These are phyloP conservation scores for Fennellomyces sp. DNA, from an alignment of 371 early-diverging fungal species.

Conservation along the genomic window DNA sequence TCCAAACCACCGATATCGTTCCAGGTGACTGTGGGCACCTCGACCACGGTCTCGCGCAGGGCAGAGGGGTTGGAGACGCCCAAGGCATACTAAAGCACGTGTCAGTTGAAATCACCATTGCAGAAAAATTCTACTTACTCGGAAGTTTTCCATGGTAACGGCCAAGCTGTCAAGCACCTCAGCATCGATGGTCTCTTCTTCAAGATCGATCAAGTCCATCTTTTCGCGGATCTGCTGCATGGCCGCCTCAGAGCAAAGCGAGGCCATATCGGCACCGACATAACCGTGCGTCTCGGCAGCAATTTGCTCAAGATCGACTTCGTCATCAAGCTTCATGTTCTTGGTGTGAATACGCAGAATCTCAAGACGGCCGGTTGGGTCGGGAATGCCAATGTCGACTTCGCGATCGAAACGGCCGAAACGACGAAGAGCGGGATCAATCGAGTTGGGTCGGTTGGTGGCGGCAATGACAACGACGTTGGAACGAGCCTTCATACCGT, in stretches of 20 bases:
- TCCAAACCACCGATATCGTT: conserved; percentile 99
- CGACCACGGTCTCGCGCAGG: conserved; percentile 99
- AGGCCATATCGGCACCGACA: conserved; percentile 99
- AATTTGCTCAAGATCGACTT: conserved; percentile 98
- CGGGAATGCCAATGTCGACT: conserved; percentile 99
- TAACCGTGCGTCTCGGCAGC: conserved; percentile 99
- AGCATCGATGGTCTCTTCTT: conserved; percentile 99
- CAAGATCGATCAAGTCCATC: conserved; percentile 98
- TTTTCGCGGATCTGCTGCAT: conserved; percentile 99
- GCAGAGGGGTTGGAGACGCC: conserved; percentile 99
- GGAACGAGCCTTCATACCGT: conserved; percentile 98
- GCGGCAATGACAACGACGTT: conserved; percentile 98
- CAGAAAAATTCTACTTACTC: conserved; percentile 42
- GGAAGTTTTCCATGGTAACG: conserved; percentile 99
- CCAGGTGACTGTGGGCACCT: conserved; percentile 99
- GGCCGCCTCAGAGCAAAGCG: conserved; percentile 99
- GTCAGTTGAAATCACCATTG: not conserved
- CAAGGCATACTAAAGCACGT: conserved; percentile 74
- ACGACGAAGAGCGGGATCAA: conserved; percentile 99
- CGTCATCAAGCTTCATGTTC: conserved; percentile 98
- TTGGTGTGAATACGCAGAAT: conserved; percentile 99
- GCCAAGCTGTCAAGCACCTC: conserved; percentile 96
- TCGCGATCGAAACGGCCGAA: conserved; percentile 99
- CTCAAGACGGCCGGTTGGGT: conserved; percentile 98
- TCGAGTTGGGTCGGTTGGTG: conserved; percentile 98